Evolutionary conservation across 768 basidiomycete species (phyloP).

Genomic region (Tephrocybe sp.): DNA sequence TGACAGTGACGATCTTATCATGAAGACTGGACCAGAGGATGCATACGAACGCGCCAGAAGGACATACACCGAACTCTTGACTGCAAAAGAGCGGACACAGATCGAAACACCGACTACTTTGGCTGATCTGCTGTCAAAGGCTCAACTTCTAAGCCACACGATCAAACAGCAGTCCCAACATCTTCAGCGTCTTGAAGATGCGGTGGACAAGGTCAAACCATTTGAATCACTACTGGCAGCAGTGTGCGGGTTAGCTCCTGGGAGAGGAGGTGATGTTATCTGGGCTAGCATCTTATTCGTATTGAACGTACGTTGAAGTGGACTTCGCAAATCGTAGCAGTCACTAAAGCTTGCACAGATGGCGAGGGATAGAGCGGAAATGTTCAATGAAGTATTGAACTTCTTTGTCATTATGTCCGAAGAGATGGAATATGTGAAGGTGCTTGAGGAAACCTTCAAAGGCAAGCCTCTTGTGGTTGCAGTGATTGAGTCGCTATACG

Average conservation of each 20-base stretch:
- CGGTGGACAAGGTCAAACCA: not conserved
- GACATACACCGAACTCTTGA: constrained; percentile 4
- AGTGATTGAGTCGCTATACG: not conserved
- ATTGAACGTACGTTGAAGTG: not conserved
- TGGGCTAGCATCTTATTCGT: constrained; percentile 9
- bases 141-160: not conserved
- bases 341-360: no score
- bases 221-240: constrained; percentile 1
- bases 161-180: not conserved
- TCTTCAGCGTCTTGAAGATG: not conserved
- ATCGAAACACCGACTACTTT: constrained; percentile 2
- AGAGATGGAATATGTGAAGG: not conserved
- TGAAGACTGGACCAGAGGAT: no score
- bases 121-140: not conserved
- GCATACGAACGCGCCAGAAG: constrained; percentile 6
- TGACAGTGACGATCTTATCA: no score
- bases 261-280: constrained; percentile 1
- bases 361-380: not conserved
- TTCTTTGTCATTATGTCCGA: constrained; percentile 2
- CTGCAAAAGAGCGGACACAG: not conserved
- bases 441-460: constrained; percentile 2
- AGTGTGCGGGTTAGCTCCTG: constrained; percentile 1
- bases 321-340: no score
- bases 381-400: not conserved
- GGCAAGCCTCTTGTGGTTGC: not conserved